Evolutionary conservation across 2,329 filamentous ascomycete genomes (phyloP), one percentile per base, ranked within the genome.

Genomic region (Claviceps purpurea): DNA sequence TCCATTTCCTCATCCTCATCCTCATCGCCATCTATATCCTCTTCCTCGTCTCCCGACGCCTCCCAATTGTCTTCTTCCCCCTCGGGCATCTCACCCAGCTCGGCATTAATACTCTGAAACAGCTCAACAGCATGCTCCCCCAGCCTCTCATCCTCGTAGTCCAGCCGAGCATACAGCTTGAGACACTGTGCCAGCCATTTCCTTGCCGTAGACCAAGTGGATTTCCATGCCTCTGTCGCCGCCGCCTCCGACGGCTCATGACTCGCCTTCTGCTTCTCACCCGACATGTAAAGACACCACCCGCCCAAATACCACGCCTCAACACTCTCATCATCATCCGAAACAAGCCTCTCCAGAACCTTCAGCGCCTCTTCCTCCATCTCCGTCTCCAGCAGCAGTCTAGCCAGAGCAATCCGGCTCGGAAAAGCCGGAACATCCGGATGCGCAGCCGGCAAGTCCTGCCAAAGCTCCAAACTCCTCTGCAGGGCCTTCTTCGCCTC

Each of bases 271-370:
- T 80, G 72, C 73, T 84, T 87, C 65, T 87, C 79, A 11, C 85
- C 87, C 56, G 86, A 73, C 54, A 95, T 77, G 64, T 89, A 88
- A 58, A 94, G 76, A 60, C 89, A 90, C 87, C 91, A 97, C 4
- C 93, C 94, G 44, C 93, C 93, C 5, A 98, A 76, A 70, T 98
- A 98, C 89, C 90, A 96, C 18, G 88, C 86, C 69, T 98, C 93
- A 20, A 98, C 87, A 65, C 91, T 95, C 63, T 86, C 78, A 64
- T 98, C 94, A 59, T 98, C 91, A 65, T 98, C 93, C 39, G 79
- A 74, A 41, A 95, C 81, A 50, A 98, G 73, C 51, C 88, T 76
- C 64, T 95, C 88, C 51, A 96, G 73, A 3, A 97, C 89, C 52
- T 86, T 80, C 53, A 95, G 79, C 0, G 93, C 91, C 56, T 91